Base-by-base conservation (phyloP, 345 rosid genomes). In the Eucalyptus cloeziana region DNA sequence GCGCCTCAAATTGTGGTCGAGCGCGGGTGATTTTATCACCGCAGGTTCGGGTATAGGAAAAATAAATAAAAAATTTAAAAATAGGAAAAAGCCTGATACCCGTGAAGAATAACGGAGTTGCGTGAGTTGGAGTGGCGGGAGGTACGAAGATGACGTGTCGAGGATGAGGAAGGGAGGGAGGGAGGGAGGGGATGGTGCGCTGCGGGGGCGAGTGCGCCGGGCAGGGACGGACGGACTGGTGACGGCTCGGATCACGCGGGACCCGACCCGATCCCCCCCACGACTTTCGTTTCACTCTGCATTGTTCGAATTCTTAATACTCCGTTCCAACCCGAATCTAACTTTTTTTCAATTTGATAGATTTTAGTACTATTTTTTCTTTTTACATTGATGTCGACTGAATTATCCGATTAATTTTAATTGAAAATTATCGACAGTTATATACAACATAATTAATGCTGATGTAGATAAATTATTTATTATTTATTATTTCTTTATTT, bases 381-480 rank as follows among this genome's bases (percentile, higher is more conserved):
- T 1, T 24, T 56, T 9, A 56, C 1, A 9, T 9, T 2, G 11
- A 56, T 24, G 30, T 10, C 4, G 3, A 56, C 9, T 4, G 3
- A 56, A 9, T 25, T 22, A 56, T 56, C 5, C 0, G 0, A 56
- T 22, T 25, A 9, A 56, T 24, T 56, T 56, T 25, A 56, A 0
- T 24, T 56, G 0, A 0, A 56, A 56, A 56, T 56, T 25, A 0
- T 2, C 4, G 2, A 56, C 1, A 1, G 0, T 22, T 21, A 8
- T 1, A 56, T 10, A 1, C 9, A 12, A 22, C 1, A 21, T 8
- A 0, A 1, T 51, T 1, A 52, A 52, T 52, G 0, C 19, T 19
- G 2, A 19, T 0, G 4, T 0, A 1, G 1, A 52, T 0, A 52
- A 52, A 52, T 52, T 52, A 3, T 52, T 52, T 52, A 52, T 52